Evolutionary conservation across 345 rosid genomes (phyloP).

Genomic region (Streptanthus diversifolius): DNA sequence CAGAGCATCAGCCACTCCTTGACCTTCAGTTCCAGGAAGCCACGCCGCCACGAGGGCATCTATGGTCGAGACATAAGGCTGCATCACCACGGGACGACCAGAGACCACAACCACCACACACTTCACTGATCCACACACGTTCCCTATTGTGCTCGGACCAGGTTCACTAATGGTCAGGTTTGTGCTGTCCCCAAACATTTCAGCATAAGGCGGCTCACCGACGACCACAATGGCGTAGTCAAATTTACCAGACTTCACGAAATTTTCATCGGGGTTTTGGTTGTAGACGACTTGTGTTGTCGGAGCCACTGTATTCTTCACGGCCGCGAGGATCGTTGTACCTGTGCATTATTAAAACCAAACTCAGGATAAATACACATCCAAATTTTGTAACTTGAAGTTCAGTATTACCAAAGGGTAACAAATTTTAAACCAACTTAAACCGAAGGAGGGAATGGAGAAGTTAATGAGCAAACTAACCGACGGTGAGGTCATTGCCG

Average conservation of each 20-base stretch:
- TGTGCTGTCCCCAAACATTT: conserved; percentile 48
- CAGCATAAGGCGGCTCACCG: conserved; percentile 66
- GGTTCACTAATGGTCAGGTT: conserved; percentile 55
- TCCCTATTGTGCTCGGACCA: conserved; percentile 49
- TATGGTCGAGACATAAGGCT: conserved; percentile 45
- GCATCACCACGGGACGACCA: conserved; percentile 58
- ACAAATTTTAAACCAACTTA: too few species aligned
- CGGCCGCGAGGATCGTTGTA: conserved; percentile 54
- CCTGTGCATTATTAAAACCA: conserved; percentile 32
- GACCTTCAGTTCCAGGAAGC: conserved; percentile 73
- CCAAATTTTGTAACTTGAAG: neutral
- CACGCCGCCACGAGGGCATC: conserved; percentile 63
- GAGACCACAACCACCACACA: conserved; percentile 54
- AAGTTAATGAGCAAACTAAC: conserved; percentile 26
- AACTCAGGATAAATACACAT: neutral
- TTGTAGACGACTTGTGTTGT: conserved; percentile 46
- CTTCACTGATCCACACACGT: conserved; percentile 50
- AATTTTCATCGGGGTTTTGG: conserved; percentile 50
- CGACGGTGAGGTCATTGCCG: conserved; percentile 49
- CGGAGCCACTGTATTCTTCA: conserved; percentile 48
- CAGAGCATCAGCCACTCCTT: conserved; percentile 55
- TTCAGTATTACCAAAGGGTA: neutral
- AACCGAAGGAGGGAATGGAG: neutral
- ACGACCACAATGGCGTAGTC: conserved; percentile 61
- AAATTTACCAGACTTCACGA: conserved; percentile 49